These are phyloP conservation scores for Pyronema domesticum DNA, from an alignment of 495 filamentous ascomycete species.

Conservation along the genomic window DNA sequence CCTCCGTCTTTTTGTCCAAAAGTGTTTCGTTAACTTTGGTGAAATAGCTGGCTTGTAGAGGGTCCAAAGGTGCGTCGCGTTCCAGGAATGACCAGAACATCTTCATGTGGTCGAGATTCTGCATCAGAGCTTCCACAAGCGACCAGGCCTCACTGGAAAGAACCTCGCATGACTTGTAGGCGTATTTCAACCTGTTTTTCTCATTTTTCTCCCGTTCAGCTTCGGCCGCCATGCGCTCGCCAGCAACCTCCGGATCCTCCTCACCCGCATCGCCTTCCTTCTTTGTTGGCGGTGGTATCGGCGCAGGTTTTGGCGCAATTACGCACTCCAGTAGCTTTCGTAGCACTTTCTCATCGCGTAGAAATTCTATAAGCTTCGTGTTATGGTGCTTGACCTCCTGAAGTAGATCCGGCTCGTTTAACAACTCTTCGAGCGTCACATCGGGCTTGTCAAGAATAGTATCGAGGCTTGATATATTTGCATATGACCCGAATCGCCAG, in stretches of 20 bases:
- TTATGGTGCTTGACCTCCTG: slow-evolving; percentile 98
- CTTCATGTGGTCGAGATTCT: slow-evolving; percentile 54
- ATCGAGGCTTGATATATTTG: slow-evolving; percentile 89
- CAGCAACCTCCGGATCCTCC: slow-evolving; percentile 34
- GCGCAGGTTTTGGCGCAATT: slow-evolving; percentile 49
- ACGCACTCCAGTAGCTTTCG: slow-evolving; percentile 82
- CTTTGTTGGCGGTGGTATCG: slow-evolving; percentile 20
- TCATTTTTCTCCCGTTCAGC: slow-evolving; percentile 55
- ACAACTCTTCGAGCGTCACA: slow-evolving; percentile 82
- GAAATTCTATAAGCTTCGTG: slow-evolving; percentile 88
- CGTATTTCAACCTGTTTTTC: slow-evolving; percentile 76
- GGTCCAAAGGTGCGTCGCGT: slow-evolving; percentile 61
- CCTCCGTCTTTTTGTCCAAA: slow-evolving; percentile 91
- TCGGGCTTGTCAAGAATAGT: slow-evolving; percentile 88
- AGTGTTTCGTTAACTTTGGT: slow-evolving; percentile 96
- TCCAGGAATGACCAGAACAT: slow-evolving; percentile 85
- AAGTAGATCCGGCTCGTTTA: slow-evolving; percentile 89
- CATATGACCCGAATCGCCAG: slow-evolving; percentile 96
- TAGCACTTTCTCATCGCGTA: slow-evolving; percentile 74
- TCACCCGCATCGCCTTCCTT: slow-evolving; percentile 44
- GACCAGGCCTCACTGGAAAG: slow-evolving; percentile 94
- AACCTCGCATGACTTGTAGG: slow-evolving; percentile 80
- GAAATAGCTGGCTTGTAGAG: slow-evolving; percentile 89
- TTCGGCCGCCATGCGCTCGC: slow-evolving; percentile 29
- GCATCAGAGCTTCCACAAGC: slow-evolving; percentile 79